Conservation (phyloP, 23 red algal genomes). For the Gracilaria gracilis region DNA sequence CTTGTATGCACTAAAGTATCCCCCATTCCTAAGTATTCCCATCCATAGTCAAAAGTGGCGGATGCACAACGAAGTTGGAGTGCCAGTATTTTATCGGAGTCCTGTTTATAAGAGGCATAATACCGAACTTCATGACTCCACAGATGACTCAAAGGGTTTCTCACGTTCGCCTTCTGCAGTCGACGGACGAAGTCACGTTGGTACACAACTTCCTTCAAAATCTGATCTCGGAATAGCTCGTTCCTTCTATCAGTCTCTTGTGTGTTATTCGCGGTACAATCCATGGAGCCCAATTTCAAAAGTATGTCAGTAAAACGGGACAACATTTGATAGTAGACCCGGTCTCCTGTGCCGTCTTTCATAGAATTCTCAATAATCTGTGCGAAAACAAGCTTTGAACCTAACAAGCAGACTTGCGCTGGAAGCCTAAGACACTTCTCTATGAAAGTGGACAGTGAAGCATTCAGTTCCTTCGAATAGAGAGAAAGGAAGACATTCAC, state of each 20-base stretch:
- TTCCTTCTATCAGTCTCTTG: conserved; percentile 10
- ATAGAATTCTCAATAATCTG: conserved; percentile 23
- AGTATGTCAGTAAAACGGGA: neutral
- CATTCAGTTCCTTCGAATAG: conserved; percentile 7
- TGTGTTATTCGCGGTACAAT: neutral
- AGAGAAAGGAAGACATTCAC: neutral
- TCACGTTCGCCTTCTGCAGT: conserved; percentile 1
- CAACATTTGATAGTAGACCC: neutral
- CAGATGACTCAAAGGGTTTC: neutral
- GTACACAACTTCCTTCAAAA: conserved; percentile 78
- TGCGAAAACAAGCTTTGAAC: conserved; percentile 45
- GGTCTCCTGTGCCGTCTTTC: neutral
- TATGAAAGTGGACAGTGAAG: neutral
- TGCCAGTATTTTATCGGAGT: neutral
- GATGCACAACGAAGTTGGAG: conserved; percentile 30
- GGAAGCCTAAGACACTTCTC: conserved; percentile 23
- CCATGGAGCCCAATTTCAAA: neutral
- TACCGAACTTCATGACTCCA: conserved; percentile 59
- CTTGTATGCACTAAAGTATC: conserved; percentile 67
- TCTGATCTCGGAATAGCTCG: conserved; percentile 30
- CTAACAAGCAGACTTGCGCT: conserved; percentile 49
- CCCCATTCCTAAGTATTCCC: conserved; percentile 78
- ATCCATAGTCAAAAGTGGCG: conserved; percentile 57
- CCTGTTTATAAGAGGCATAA: neutral
- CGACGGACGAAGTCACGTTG: conserved; percentile 52